Conservation (phyloP, 139 green algal species). For the Asterochloris sp. region DNA sequence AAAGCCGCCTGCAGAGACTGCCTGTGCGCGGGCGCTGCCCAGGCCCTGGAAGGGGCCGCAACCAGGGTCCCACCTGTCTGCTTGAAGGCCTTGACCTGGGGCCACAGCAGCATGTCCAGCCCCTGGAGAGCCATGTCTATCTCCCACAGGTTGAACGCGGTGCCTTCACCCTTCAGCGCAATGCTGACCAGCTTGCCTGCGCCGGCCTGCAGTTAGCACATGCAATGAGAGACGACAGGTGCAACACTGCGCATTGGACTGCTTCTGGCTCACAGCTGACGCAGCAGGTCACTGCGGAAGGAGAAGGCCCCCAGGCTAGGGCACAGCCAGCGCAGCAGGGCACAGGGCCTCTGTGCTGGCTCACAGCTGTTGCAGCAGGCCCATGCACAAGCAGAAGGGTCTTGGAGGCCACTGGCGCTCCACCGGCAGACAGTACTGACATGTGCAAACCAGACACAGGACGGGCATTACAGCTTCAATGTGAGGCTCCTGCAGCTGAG, state of each 20-base stretch:
- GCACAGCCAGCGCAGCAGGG: not conserved
- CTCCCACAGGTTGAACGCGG: constrained; percentile 11
- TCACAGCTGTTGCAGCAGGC: not conserved
- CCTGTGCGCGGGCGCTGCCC: not conserved
- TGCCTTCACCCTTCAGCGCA: not conserved
- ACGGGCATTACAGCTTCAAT: too few relatives aligned
- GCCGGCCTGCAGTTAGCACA: not conserved
- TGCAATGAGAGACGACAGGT: not conserved
- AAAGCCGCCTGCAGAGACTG: not conserved
- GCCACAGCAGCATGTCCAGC: constrained; percentile 23
- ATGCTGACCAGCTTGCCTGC: not conserved
- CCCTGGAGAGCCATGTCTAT: constrained; percentile 12
- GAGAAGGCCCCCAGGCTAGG: not conserved
- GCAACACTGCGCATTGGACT: not conserved
- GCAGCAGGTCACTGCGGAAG: not conserved
- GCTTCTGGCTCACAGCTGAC: too few relatives aligned
- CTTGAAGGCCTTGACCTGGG: constrained; percentile 7
- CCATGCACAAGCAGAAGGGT: too few relatives aligned
- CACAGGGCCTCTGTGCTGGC: too few relatives aligned
- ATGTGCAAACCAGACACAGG: too few relatives aligned
- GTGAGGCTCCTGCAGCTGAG: too few relatives aligned
- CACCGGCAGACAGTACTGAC: too few relatives aligned
- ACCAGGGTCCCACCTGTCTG: not conserved
- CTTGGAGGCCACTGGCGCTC: too few relatives aligned
- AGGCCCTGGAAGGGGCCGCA: not conserved